phyloP scores from a whole-genome alignment of 805 yeast genomes.

The Wickerhamiella shivajii region DNA sequence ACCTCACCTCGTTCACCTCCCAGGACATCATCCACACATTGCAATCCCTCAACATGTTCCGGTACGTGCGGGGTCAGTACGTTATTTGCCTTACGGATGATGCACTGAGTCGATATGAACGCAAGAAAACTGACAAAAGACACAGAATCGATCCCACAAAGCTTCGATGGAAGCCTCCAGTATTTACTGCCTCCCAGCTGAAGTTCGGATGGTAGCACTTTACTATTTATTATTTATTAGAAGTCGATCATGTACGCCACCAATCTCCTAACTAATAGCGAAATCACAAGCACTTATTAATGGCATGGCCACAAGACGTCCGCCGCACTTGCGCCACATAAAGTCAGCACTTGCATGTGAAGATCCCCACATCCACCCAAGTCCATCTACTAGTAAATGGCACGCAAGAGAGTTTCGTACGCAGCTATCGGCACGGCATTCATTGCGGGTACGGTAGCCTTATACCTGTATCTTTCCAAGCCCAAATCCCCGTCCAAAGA shows the following conservation, averaged over 20 bases:
- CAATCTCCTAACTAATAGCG: too few relatives aligned
- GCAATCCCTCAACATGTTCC: constrained; percentile 75
- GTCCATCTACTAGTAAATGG: too few relatives aligned
- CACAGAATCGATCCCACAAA: constrained; percentile 60
- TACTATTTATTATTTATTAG: constrained; percentile 8
- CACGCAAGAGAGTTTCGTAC: neutral
- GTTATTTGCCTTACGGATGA: constrained; percentile 76
- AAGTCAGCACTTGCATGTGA: too few relatives aligned
- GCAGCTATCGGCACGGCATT: neutral
- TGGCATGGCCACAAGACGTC: too few relatives aligned
- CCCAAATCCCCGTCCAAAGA: too few relatives aligned
- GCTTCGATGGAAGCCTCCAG: constrained; percentile 88
- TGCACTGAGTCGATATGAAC: constrained; percentile 60
- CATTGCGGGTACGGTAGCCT: too few relatives aligned
- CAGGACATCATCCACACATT: constrained; percentile 89
- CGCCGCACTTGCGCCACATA: too few relatives aligned
- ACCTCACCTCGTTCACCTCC: constrained; percentile 85
- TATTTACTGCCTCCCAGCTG: constrained; percentile 83
- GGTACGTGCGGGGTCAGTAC: constrained; percentile 93
- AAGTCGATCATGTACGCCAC: too few relatives aligned
- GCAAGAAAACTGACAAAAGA: constrained; percentile 50
- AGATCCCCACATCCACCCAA: too few relatives aligned
- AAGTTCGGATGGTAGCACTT: constrained; percentile 74
- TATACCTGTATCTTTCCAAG: too few relatives aligned
- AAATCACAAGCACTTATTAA: too few relatives aligned